Evolutionary conservation across 176 grass and related monocot genomes (phyloP).

Genomic region (Melocanna baccifera): DNA sequence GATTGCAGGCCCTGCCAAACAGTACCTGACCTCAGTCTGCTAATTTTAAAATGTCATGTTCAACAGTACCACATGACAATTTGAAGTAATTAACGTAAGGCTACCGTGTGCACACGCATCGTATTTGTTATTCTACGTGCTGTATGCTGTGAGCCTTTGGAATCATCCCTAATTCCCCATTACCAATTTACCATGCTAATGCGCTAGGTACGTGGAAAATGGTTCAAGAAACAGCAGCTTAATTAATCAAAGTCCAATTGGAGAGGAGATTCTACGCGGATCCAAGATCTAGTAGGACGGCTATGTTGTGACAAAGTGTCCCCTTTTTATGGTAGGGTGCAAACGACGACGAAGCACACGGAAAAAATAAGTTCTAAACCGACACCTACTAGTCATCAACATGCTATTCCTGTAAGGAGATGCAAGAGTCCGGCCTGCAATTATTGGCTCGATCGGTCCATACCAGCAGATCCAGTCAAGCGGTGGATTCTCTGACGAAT

Average conservation of each 20-base stretch:
- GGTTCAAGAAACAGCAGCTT: background rate
- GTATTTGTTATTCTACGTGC: background rate
- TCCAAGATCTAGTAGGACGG: constrained; percentile 4
- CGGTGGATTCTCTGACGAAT: background rate
- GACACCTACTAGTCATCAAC: background rate
- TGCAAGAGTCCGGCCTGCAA: background rate
- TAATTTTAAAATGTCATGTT: background rate
- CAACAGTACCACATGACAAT: background rate
- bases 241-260: background rate
- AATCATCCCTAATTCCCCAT: background rate
- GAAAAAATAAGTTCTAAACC: background rate
- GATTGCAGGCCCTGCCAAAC: background rate
- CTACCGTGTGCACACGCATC: background rate
- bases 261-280: background rate
- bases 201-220: background rate
- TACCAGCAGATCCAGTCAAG: background rate
- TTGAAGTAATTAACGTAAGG: background rate
- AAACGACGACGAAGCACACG: background rate
- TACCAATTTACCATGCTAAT: background rate
- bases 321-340: background rate
- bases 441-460: background rate
- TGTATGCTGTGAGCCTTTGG: background rate
- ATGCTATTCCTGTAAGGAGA: background rate
- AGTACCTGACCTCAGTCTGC: background rate
- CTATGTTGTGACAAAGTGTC: background rate